Evolutionary conservation across 805 yeast species (phyloP).

Genomic region (Saccharomycopsis babjevae): DNA sequence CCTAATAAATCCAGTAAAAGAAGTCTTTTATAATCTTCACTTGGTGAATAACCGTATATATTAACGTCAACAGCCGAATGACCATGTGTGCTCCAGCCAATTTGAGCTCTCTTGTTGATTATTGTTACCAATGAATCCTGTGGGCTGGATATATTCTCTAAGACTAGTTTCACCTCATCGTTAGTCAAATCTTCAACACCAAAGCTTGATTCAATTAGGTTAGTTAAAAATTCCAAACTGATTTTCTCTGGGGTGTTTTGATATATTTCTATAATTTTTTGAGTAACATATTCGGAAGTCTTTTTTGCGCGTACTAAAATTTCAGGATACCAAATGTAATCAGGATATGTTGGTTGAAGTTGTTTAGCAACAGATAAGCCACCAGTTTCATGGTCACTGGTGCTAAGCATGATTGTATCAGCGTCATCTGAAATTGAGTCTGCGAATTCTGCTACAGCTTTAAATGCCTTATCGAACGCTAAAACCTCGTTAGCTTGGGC

Average conservation of each 20-base stretch:
- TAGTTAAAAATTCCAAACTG: constrained; percentile 35
- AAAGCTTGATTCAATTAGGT: constrained; percentile 51
- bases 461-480: constrained; percentile 76
- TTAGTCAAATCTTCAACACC: constrained; percentile 51
- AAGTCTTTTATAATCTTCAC: constrained; percentile 31
- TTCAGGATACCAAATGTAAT: constrained; percentile 80
- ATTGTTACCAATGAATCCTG: constrained; percentile 51
- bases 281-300: constrained; percentile 63
- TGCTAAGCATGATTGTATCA: constrained; percentile 70
- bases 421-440: constrained; percentile 42
- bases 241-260: constrained; percentile 25
- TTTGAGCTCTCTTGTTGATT: constrained; percentile 71
- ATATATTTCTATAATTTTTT: constrained; percentile 29
- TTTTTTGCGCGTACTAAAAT: constrained; percentile 58
- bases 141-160: constrained; percentile 26
- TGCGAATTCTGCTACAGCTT: constrained; percentile 62
- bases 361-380: constrained; percentile 87
- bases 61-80: constrained; percentile 95
- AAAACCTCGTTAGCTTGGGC: constrained; percentile 88
- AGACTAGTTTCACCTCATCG: constrained; percentile 41
- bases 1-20: constrained; percentile 50
- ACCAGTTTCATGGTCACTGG: constrained; percentile 95
- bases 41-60: constrained; percentile 70
- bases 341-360: constrained; percentile 59
- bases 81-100: constrained; percentile 97